Conservation (phyloP, 108 stramenopile species). For the Skeletonema costatum region DNA sequence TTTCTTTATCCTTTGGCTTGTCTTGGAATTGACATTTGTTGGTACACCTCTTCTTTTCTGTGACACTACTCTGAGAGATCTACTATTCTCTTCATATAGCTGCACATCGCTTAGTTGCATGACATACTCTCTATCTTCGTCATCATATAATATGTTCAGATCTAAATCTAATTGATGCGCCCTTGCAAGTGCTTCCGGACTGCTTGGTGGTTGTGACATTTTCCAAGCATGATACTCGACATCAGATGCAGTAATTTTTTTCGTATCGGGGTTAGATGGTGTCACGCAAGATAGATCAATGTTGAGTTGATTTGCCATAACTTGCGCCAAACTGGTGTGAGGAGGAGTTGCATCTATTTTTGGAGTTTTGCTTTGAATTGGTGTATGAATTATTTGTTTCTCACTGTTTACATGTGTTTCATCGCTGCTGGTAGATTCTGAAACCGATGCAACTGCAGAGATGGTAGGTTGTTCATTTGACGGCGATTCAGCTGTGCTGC, state of each 20-base stretch:
- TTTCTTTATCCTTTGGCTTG: slow-evolving; percentile 16
- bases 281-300: slow-evolving; percentile 34
- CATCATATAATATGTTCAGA: slow-evolving; percentile 32
- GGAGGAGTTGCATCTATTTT: slow-evolving; percentile 3
- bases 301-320: slow-evolving; percentile 44
- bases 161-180: slow-evolving; percentile 39
- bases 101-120: slow-evolving; percentile 32
- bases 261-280: slow-evolving; percentile 1
- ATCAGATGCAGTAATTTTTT: slow-evolving; percentile 43
- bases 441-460: not conserved
- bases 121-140: slow-evolving; percentile 26
- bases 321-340: slow-evolving; percentile 42
- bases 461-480: not conserved
- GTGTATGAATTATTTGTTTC: not conserved
- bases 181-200: slow-evolving; percentile 32
- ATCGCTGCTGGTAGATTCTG: not conserved
- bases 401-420: not conserved
- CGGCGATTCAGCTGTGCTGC: not conserved
- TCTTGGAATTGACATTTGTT: not conserved
- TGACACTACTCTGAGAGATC: slow-evolving; percentile 23
- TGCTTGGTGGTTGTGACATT: slow-evolving; percentile 43
- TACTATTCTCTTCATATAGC: slow-evolving; percentile 25
- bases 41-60: not conserved
- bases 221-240: slow-evolving; percentile 47
- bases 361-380: not conserved